phyloP scores from a whole-genome alignment of 2,329 filamentous ascomycete genomes.

The Fusarium torulosum region DNA sequence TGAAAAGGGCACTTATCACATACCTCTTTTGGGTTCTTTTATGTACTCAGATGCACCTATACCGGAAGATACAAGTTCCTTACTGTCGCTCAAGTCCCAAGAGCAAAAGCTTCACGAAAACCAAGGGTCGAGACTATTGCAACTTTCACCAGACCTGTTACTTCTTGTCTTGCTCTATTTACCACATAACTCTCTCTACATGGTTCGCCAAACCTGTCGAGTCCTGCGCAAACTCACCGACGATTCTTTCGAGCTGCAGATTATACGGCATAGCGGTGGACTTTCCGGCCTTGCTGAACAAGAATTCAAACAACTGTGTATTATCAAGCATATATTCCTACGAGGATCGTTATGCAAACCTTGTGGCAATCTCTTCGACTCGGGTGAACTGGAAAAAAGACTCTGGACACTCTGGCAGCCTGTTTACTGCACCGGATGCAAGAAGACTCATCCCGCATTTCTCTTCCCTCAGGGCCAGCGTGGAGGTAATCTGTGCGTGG shows the following conservation, averaged over 20 bases:
- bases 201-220: conserved; percentile 9
- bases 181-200: background rate
- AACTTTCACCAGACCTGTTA: conserved; percentile 1
- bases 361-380: background rate
- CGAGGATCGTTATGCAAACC: background rate
- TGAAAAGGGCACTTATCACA: background rate
- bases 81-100: accelerated
- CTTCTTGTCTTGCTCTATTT: background rate
- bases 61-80: background rate
- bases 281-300: background rate
- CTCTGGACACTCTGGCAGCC: background rate
- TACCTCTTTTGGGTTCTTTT: background rate
- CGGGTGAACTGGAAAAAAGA: background rate
- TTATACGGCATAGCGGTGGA: background rate
- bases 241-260: too few relatives aligned
- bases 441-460: background rate
- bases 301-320: background rate
- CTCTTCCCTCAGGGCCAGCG: background rate
- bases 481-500: background rate
- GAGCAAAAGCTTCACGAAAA: accelerated
- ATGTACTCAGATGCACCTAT: background rate
- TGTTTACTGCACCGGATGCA: background rate
- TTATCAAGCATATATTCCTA: background rate
- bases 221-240: background rate
- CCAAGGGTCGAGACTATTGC: accelerated